Evolutionary conservation across 495 filamentous ascomycete species (phyloP), one percentile per base, ranked within the genome.

Genomic region (Aspergillus hancockii): DNA sequence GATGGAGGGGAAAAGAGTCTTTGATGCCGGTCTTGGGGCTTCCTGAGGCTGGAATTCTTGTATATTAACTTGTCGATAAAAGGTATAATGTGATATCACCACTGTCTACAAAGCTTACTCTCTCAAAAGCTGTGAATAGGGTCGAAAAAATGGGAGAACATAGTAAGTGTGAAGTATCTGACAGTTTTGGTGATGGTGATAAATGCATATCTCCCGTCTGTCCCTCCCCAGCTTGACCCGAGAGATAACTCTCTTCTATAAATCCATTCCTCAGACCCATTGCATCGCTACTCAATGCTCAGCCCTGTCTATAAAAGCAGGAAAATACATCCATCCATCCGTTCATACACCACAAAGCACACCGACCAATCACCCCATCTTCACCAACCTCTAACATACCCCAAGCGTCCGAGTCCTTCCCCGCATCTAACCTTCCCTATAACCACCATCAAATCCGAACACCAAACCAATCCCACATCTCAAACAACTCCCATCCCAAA

Each of bases 41-140:
- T 47, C 3, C 12, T 10, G 3, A 47, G 43, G 19, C 43, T 23
- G 43, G 19, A 58, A 58, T 64, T 68, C 67, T 71, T 76, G 71
- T 76, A 76, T 64, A 76, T 74, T 76, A 76, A 67, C 66, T 64
- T 67, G 65, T 68, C 60, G 64, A 66, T 72, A 65, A 63, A 72
- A 71, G 67, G 70, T 68, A 67, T 73, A 76, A 76, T 73, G 67
- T 65, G 64, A 69, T 64, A 55, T 47, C 61, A 65, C 54, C 57
- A 61, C 52, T 40, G 12, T 45, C 25, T 41, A 34, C 43, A 1
- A 46, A 23, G 21, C 32, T 41, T 43, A 7, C 23, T n/a, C n/a
- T n/a, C 22, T n/a, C 36, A 40, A 3, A 3, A 40, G 2, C 36
- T n/a, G 12, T n/a, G 12, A 10, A 40, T 3, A 40, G 36, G 16